These are phyloP conservation scores for Harrya chromipes DNA, from an alignment of 768 basidiomycete genomes.

Conservation along the genomic window DNA sequence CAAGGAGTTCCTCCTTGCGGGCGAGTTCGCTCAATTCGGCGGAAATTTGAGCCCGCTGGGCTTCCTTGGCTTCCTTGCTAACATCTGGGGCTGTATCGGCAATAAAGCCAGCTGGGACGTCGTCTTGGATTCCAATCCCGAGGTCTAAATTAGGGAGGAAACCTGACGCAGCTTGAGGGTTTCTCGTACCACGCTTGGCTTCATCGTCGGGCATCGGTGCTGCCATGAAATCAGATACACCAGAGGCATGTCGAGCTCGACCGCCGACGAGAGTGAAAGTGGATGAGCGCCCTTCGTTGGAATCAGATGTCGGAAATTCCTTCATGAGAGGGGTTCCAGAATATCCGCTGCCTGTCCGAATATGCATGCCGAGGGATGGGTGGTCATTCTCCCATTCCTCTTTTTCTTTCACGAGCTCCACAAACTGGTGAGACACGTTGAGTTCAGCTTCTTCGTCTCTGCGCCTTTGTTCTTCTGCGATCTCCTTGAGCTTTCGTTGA, in stretches of 20 bases:
- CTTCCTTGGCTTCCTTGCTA: constrained; percentile 30
- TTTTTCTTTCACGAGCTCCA: constrained; percentile 62
- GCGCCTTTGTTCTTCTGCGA: constrained; percentile 67
- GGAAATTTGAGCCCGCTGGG: constrained; percentile 35
- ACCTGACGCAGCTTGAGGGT: constrained; percentile 47
- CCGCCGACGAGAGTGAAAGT: constrained; percentile 49
- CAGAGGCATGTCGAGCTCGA: constrained; percentile 61
- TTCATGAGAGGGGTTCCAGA: constrained; percentile 68
- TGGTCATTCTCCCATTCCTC: constrained; percentile 88
- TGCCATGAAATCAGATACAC: constrained; percentile 70
- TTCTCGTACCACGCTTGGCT: constrained; percentile 46
- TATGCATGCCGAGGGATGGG: constrained; percentile 58
- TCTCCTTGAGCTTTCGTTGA: constrained; percentile 75
- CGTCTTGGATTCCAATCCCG: constrained; percentile 68
- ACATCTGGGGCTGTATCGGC: constrained; percentile 37
- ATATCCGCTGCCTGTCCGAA: constrained; percentile 57
- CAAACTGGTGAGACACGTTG: constrained; percentile 68
- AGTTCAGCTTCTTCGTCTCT: constrained; percentile 75
- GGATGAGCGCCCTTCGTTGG: constrained; percentile 40
- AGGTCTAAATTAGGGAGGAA: constrained; percentile 72
- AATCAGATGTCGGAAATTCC: constrained; percentile 52
- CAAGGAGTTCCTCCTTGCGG: constrained; percentile 67
- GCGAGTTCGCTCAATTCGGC: constrained; percentile 51
- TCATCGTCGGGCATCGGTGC: constrained; percentile 64
- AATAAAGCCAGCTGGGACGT: constrained; percentile 72